Conservation (phyloP, 345 rosid species). For the Isatis tinctoria region DNA sequence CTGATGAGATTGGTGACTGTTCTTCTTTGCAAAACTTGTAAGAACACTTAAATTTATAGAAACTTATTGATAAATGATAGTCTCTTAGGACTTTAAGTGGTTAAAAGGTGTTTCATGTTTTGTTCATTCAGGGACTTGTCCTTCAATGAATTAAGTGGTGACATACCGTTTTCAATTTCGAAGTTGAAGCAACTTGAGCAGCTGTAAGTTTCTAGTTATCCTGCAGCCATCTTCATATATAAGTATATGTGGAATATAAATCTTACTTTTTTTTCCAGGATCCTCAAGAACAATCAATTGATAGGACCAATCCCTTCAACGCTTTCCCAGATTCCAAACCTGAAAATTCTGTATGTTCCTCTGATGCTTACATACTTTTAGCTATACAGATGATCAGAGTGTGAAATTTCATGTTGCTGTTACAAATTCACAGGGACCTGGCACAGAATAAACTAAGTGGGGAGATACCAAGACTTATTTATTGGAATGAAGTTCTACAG, state of each 20-base stretch:
- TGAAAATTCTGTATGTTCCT: conserved; percentile 71
- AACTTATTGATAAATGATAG: not conserved
- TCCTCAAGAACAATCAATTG: conserved; percentile 81
- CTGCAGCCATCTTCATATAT: not conserved
- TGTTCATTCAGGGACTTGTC: conserved; percentile 65
- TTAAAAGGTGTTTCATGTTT: conserved; percentile 15
- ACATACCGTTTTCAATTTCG: conserved; percentile 85
- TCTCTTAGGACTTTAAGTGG: not conserved
- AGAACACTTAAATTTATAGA: conserved; percentile 25
- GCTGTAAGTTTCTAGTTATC: conserved; percentile 49
- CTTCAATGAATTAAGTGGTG: conserved; percentile 77
- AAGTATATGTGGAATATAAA: not conserved
- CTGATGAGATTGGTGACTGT: conserved; percentile 96
- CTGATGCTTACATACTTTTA: not conserved
- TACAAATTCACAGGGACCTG: conserved; percentile 54
- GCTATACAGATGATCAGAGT: not conserved
- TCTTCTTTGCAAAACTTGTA: conserved; percentile 70
- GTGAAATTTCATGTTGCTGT: not conserved
- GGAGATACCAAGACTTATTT: conserved; percentile 94
- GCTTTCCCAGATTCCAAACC: conserved; percentile 88
- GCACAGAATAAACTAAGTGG: conserved; percentile 89
- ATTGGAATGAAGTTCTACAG: conserved; percentile 98
- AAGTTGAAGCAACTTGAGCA: conserved; percentile 80
- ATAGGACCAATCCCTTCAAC: conserved; percentile 91
- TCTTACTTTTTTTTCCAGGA: conserved; percentile 31